phyloP scores from a whole-genome alignment of 768 basidiomycete genomes.

The Clavaria fumosa region DNA sequence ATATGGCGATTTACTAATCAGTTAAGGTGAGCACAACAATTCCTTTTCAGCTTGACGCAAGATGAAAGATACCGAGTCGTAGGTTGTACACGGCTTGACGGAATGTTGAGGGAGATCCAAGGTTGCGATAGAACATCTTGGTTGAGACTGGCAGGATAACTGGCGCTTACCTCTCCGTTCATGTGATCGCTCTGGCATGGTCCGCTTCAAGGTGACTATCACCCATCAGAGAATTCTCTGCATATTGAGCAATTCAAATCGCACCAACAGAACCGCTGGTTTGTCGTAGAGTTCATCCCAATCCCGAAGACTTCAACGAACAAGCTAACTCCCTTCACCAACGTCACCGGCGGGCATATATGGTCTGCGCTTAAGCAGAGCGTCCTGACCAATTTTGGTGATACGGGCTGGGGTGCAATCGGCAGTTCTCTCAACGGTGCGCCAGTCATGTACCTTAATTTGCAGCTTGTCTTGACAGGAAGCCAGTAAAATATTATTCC shows the following conservation, averaged over 20 bases:
- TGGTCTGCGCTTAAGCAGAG: slow-evolving; percentile 57
- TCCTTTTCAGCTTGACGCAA: too few relatives aligned
- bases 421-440: slow-evolving; percentile 54
- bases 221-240: not conserved
- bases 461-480: not conserved
- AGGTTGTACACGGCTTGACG: too few relatives aligned
- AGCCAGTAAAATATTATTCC: slow-evolving; percentile 76
- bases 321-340: slow-evolving; percentile 5
- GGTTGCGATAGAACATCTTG: too few relatives aligned
- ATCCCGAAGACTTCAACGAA: slow-evolving; percentile 16
- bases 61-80: too few relatives aligned
- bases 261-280: slow-evolving; percentile 59
- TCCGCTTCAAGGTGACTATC: slow-evolving; percentile 5
- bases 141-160: too few relatives aligned
- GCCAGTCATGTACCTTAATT: slow-evolving; percentile 11
- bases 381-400: slow-evolving; percentile 61
- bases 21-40: too few relatives aligned
- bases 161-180: too few relatives aligned
- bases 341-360: slow-evolving; percentile 46
- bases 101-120: too few relatives aligned
- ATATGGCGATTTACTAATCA: too few relatives aligned
- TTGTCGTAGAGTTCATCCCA: slow-evolving; percentile 71
- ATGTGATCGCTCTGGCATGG: too few relatives aligned
- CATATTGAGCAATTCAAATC: not conserved
- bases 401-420: slow-evolving; percentile 75